Evolutionary conservation across 345 rosid genomes (phyloP).

Genomic region (Citrus medica): DNA sequence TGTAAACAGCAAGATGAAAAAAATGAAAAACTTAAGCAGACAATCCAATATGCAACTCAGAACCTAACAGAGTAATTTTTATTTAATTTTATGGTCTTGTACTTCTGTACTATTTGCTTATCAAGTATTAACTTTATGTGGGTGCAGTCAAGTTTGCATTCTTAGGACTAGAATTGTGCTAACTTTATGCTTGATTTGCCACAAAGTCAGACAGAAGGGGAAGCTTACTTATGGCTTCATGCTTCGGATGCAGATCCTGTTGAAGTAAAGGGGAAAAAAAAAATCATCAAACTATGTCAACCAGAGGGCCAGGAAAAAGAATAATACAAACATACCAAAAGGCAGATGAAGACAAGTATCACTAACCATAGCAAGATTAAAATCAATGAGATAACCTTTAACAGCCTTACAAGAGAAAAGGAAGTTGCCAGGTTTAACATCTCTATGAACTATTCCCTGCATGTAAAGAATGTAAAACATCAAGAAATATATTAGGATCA

Average conservation of each 20-base stretch:
- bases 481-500: not conserved
- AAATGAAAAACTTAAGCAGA: not conserved
- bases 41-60: not conserved
- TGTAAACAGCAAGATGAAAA: not conserved
- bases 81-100: not conserved
- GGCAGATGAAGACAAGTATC: constrained; percentile 4
- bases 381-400: constrained; percentile 90
- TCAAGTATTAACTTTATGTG: not conserved
- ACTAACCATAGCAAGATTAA: constrained; percentile 95
- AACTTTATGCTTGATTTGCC: not conserved
- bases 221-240: constrained; percentile 52
- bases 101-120: not conserved
- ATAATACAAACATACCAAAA: not conserved
- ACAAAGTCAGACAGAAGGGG: not conserved
- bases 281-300: not conserved
- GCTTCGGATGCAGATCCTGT: constrained; percentile 84
- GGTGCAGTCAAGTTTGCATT: not conserved
- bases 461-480: constrained; percentile 6
- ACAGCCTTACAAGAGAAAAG: constrained; percentile 72
- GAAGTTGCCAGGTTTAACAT: constrained; percentile 97
- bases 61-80: not conserved
- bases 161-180: not conserved
- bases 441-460: constrained; percentile 91
- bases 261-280: constrained; percentile 20
- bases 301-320: not conserved